These are phyloP conservation scores for Musa schizocarpa DNA, from an alignment of 176 grass and related monocot species.

Conservation along the genomic window DNA sequence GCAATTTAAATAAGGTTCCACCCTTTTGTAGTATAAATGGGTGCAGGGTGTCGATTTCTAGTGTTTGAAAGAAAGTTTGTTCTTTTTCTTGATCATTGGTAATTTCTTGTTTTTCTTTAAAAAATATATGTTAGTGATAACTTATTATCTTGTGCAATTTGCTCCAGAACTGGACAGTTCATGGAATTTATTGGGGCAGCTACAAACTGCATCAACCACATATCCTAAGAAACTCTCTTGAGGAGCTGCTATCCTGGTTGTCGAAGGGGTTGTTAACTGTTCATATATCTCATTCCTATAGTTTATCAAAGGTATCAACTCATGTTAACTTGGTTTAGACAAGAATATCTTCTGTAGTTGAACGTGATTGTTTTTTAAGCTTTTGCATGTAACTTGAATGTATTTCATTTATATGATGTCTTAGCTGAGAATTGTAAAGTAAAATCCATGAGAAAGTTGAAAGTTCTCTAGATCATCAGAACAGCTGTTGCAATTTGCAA, in stretches of 20 bases:
- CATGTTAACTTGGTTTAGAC: not conserved
- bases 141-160: conserved; percentile 21
- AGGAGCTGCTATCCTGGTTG: conserved; percentile 75
- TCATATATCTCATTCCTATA: conserved; percentile 63
- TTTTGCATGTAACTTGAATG: not conserved
- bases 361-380: not conserved
- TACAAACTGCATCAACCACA: conserved; percentile 44
- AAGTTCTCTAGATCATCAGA: not conserved
- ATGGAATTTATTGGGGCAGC: conserved; percentile 94
- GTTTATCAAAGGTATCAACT: conserved; percentile 50
- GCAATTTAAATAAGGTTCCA: not conserved
- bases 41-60: not conserved
- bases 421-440: not conserved
- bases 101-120: not conserved
- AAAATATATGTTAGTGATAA: not conserved
- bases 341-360: conserved; percentile 2
- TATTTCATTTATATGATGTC: not conserved
- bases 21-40: not conserved
- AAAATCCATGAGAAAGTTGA: no score
- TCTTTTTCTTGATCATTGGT: not conserved
- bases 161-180: conserved; percentile 86
- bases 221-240: conserved; percentile 63
- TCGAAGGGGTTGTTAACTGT: conserved; percentile 69
- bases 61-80: not conserved
- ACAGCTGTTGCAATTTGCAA: not conserved